Percentiles rank a stretch among this genome's conserved stretches.
These are phyloP conservation scores for Hippophae rhamnoides DNA, from an alignment of 306 rosid species.

Conservation along the genomic window DNA sequence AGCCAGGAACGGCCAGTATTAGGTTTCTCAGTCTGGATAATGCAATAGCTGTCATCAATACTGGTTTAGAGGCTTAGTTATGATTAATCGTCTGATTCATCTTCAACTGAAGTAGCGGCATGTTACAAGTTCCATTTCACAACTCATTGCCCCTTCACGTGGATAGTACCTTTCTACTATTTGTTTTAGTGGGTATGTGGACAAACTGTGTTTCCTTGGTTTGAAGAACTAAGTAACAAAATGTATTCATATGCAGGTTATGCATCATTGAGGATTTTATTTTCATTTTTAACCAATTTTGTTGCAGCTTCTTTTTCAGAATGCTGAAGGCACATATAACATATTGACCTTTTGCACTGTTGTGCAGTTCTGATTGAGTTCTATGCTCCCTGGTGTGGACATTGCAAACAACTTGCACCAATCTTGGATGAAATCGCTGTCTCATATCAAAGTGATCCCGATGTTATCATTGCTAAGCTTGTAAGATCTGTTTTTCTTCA, in stretches of 20 bases:
- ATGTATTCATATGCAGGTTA: background rate
- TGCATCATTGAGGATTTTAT: background rate
- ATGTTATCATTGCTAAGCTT: constrained; percentile 66
- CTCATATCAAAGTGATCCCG: constrained; percentile 56
- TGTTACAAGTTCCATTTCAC: too few species aligned
- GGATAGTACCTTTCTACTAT: too few species aligned
- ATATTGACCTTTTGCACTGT: constrained; percentile 5
- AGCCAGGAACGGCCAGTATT: too few species aligned
- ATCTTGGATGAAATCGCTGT: constrained; percentile 82
- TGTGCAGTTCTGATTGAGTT: constrained; percentile 75
- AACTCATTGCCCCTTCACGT: too few species aligned
- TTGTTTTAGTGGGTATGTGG: too few species aligned
- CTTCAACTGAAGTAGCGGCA: too few species aligned
- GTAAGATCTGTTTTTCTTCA: constrained; percentile 33
- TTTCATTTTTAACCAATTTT: background rate
- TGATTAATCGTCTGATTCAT: too few species aligned
- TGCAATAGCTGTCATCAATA: too few species aligned
- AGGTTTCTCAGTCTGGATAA: too few species aligned
- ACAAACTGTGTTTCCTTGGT: too few species aligned
- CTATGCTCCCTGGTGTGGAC: constrained; percentile 98
- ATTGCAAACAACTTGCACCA: constrained; percentile 88
- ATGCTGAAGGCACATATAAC: constrained; percentile 5
- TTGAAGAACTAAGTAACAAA: background rate
- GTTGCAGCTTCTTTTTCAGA: background rate
- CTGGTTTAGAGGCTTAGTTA: too few species aligned